Evolutionary conservation across 2,329 filamentous ascomycete genomes (phyloP).

Genomic region (Corynespora cassiicola): DNA sequence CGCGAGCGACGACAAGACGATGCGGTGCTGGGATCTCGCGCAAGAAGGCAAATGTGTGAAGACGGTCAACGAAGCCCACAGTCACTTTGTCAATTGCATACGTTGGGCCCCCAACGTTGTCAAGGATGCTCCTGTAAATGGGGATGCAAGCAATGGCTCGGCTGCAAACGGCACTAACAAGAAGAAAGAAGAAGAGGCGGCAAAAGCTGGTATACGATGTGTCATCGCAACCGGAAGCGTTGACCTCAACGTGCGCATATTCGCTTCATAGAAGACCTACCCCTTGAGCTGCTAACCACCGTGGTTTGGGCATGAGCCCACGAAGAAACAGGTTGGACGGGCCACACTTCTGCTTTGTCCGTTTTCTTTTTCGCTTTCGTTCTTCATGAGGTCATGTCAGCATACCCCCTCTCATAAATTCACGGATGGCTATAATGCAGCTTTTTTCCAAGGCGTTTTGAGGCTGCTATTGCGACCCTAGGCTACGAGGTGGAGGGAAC

Average conservation of each 20-base stretch:
- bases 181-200: constrained; percentile 60
- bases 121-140: constrained; percentile 61
- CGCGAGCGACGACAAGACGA: constrained; percentile 86
- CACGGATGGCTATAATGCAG: too few species aligned
- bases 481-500: too few species aligned
- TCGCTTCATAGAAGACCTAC: constrained; percentile 61
- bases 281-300: too few species aligned
- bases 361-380: too few species aligned
- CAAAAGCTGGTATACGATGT: constrained; percentile 74
- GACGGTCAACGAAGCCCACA: constrained; percentile 76
- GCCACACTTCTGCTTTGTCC: too few species aligned
- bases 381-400: constrained; percentile 28
- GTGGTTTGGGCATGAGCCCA: too few species aligned
- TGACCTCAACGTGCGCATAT: constrained; percentile 79
- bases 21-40: constrained; percentile 90
- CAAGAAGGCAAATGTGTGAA: constrained; percentile 93
- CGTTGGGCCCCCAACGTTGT: constrained; percentile 82
- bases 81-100: constrained; percentile 84
- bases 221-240: constrained; percentile 89
- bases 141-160: constrained; percentile 49
- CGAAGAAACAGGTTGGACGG: too few species aligned
- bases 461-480: too few species aligned
- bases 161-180: constrained; percentile 52
- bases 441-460: too few species aligned
- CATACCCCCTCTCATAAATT: constrained; percentile 27